Evolutionary conservation across 2,329 filamentous ascomycete genomes (phyloP), one percentile per base, ranked within the genome.

Genomic region (Clonostachys rhizophaga): DNA sequence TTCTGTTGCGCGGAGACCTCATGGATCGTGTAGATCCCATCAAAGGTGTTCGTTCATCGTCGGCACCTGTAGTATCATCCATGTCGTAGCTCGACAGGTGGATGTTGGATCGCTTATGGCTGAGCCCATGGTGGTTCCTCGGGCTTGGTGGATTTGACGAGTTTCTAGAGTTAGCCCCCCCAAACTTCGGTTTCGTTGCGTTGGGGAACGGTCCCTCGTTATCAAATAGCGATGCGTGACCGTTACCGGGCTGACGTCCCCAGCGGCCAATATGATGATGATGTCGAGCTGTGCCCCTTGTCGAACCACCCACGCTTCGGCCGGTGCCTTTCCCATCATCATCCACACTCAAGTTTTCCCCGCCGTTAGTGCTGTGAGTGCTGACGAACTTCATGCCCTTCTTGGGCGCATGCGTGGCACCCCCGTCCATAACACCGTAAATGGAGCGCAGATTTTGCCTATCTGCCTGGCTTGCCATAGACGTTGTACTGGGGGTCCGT

Each of bases 381-480:
- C 89, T 92, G 49, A 89, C 87, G 61, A 97, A 97, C 60, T 96
- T 97, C 90, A 96, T 96, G 67, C 87, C 95, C 71, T 89, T 91
- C 70, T 95, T 96, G 17, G 68, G 63, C 5, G 59, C 63, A 20
- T 65, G 65, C 2, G 65, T 58, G 60, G 36, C 63, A 46, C 77
- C 72, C 42, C 72, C 76, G 49, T 91, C 87, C 57, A 89, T 71
- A 30, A 87, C 69, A 45, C 78, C 76, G 50, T 83, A 81, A 49
- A 90, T 85, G n/a, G 80, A 81, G 46, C 85, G 78, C 58, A 81
- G 69, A 56, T 75, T 62, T 73, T 76, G 61, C 24, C 68, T 64
- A 46, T 91, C 86, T 12, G 80, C 74, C 57, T 89, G 83, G 65
- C 86, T 90, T 17, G 66, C 76, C 78, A 86, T 84, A 6, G 92